A percentile compares a stretch with the other conserved stretches of the same genome.
phyloP scores from a whole-genome alignment of 2,329 filamentous ascomycete species.

The Claviceps sp. region DNA sequence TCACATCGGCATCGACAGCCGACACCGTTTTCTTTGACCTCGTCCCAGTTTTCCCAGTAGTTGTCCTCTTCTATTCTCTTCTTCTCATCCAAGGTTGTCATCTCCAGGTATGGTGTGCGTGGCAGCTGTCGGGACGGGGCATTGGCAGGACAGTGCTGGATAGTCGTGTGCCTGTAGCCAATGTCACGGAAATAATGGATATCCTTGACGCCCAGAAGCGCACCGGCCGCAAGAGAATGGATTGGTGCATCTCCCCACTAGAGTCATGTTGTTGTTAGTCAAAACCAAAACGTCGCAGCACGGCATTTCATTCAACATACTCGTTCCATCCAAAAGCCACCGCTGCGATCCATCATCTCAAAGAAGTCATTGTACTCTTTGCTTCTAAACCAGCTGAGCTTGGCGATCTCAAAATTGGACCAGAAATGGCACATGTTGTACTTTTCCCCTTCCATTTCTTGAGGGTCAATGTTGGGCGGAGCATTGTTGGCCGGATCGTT shows the following conservation, averaged over 20 bases:
- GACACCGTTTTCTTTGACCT: slow-evolving; percentile 86
- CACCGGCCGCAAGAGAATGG: slow-evolving; percentile 89
- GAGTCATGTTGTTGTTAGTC: slow-evolving; percentile 14
- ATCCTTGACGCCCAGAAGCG: slow-evolving; percentile 65
- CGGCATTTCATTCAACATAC: slow-evolving; percentile 33
- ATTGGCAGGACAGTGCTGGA: slow-evolving; percentile 95
- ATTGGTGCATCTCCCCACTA: slow-evolving; percentile 98
- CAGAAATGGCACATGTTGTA: slow-evolving; percentile 99
- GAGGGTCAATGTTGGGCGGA: slow-evolving; percentile 72
- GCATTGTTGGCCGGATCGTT: slow-evolving; percentile 58
- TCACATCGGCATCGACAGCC: slow-evolving; percentile 95
- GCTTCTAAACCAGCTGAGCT: slow-evolving; percentile 89
- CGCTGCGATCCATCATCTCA: slow-evolving; percentile 95
- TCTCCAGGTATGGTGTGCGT: slow-evolving; percentile 67
- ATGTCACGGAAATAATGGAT: slow-evolving; percentile 99
- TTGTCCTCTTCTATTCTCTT: slow-evolving; percentile 83
- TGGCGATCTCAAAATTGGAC: slow-evolving; percentile 98
- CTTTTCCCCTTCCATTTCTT: slow-evolving; percentile 91
- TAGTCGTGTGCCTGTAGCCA: slow-evolving; percentile 95
- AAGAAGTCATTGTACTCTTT: slow-evolving; percentile 98
- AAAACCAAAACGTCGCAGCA: not conserved
- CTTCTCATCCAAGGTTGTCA: slow-evolving; percentile 67
- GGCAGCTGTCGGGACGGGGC: slow-evolving; percentile 78
- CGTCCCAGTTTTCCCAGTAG: slow-evolving; percentile 85
- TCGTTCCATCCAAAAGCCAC: slow-evolving; percentile 98